Conservation (phyloP, 2,329 filamentous ascomycete genomes). For the Sarocladiaceae sp. region DNA sequence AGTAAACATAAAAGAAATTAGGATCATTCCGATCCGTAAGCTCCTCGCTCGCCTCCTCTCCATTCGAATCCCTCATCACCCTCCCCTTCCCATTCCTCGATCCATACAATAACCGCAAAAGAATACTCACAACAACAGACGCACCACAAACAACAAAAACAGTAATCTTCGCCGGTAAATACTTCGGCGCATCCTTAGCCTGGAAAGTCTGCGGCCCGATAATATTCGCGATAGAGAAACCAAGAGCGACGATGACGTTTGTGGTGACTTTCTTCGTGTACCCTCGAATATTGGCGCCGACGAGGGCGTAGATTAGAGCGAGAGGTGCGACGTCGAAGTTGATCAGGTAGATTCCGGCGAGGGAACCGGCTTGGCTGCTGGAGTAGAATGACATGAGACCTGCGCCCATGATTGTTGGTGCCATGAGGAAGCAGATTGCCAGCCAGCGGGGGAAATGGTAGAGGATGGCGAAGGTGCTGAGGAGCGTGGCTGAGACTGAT, state of each 20-base stretch:
- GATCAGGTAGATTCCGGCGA: slow-evolving; percentile 22
- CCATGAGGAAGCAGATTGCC: slow-evolving; percentile 19
- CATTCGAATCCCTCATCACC: neutral
- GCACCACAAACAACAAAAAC: slow-evolving; percentile 40
- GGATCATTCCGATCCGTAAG: slow-evolving; percentile 13
- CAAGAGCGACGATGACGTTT: slow-evolving; percentile 39
- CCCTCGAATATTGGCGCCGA: slow-evolving; percentile 25
- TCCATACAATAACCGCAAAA: slow-evolving; percentile 14
- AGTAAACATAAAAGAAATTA: slow-evolving; percentile 14
- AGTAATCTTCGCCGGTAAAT: slow-evolving; percentile 47
- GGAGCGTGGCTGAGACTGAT: slow-evolving; percentile 10
- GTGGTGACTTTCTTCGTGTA: slow-evolving; percentile 31
- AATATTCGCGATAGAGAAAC: slow-evolving; percentile 41
- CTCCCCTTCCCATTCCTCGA: slow-evolving; percentile 10
- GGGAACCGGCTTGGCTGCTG: slow-evolving; percentile 18
- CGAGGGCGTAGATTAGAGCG: slow-evolving; percentile 16
- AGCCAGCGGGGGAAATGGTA: slow-evolving; percentile 23
- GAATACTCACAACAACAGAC: slow-evolving; percentile 14
- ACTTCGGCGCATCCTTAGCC: slow-evolving; percentile 39
- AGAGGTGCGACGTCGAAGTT: slow-evolving; percentile 22
- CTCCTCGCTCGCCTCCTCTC: neutral
- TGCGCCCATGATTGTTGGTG: slow-evolving; percentile 20
- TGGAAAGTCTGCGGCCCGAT: slow-evolving; percentile 41
- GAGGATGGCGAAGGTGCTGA: slow-evolving; percentile 16
- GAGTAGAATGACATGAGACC: slow-evolving; percentile 23